Conservation (phyloP, 2,329 filamentous ascomycete species). For the Metarhizium rileyi region DNA sequence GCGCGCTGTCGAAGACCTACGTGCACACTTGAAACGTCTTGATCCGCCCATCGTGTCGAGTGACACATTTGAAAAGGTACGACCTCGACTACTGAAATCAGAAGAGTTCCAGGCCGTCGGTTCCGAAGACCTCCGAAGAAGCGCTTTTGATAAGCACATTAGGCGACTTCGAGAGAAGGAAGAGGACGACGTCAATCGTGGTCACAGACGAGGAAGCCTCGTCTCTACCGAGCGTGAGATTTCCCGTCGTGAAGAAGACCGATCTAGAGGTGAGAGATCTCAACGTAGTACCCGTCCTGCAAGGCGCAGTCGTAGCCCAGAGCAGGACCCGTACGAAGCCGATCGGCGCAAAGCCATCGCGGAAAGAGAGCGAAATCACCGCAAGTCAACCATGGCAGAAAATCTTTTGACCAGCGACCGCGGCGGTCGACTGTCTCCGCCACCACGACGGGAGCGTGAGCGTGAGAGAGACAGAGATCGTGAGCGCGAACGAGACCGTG, state of each 20-base stretch:
- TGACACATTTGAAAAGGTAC: constrained; percentile 86
- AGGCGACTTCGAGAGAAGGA: constrained; percentile 86
- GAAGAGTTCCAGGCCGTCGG: constrained; percentile 78
- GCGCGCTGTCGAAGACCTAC: constrained; percentile 72
- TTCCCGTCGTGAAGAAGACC: constrained; percentile 53
- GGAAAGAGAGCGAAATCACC: constrained; percentile 87
- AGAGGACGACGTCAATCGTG: constrained; percentile 69
- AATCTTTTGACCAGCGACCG: constrained; percentile 45
- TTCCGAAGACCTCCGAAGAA: constrained; percentile 71
- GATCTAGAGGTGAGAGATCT: constrained; percentile 51
- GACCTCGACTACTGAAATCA: constrained; percentile 65
- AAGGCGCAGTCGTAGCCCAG: constrained; percentile 76
- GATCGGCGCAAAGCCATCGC: constrained; percentile 89
- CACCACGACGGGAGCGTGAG: constrained; percentile 33
- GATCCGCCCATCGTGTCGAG: constrained; percentile 69
- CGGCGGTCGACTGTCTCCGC: constrained; percentile 33
- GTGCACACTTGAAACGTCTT: constrained; percentile 78
- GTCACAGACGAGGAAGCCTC: constrained; percentile 48
- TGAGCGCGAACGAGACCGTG: constrained; percentile 24
- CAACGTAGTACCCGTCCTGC: constrained; percentile 48
- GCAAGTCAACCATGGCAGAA: constrained; percentile 65
- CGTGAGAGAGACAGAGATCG: constrained; percentile 29
- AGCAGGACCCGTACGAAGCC: constrained; percentile 88
- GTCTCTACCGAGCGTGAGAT: constrained; percentile 39
- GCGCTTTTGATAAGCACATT: constrained; percentile 86